phyloP scores from a whole-genome alignment of 305 asterid genomes.

The Fraxinus velutina region DNA sequence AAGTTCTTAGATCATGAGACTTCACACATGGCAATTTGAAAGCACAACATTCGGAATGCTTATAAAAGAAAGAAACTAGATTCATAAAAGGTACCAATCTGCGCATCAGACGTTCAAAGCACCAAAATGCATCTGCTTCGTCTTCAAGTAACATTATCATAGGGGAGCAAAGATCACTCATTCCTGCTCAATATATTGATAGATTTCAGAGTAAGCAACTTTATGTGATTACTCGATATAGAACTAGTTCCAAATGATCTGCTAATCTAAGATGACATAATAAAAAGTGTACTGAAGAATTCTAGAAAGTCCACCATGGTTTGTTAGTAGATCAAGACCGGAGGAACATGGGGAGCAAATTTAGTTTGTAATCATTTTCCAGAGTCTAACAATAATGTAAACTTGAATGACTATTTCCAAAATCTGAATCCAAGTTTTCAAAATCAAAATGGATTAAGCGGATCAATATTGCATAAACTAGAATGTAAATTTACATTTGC shows the following conservation, averaged over 20 bases:
- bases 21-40: conserved; percentile 3
- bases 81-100: conserved; percentile 55
- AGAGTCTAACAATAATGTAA: neutral
- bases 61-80: conserved; percentile 9
- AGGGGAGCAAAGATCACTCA: conserved; percentile 99
- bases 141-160: conserved; percentile 83
- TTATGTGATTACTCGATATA: conserved; percentile 2
- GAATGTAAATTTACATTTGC: neutral
- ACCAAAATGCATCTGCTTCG: conserved; percentile 98
- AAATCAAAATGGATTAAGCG: neutral
- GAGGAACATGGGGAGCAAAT: neutral
- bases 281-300: conserved; percentile 6
- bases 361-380: conserved; percentile 9
- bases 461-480: neutral
- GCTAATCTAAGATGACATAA: neutral
- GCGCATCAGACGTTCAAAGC: conserved; percentile 85
- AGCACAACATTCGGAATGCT: conserved; percentile 17
- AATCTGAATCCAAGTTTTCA: neutral
- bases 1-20: conserved; percentile 8
- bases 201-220: conserved; percentile 26
- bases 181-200: conserved; percentile 52
- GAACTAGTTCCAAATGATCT: neutral
- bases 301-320: conserved; percentile 1
- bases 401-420: neutral
- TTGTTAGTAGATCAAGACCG: conserved; percentile 14